Base-by-base conservation (phyloP, 2,329 filamentous ascomycete species). In the Aspergillus fructus region DNA sequence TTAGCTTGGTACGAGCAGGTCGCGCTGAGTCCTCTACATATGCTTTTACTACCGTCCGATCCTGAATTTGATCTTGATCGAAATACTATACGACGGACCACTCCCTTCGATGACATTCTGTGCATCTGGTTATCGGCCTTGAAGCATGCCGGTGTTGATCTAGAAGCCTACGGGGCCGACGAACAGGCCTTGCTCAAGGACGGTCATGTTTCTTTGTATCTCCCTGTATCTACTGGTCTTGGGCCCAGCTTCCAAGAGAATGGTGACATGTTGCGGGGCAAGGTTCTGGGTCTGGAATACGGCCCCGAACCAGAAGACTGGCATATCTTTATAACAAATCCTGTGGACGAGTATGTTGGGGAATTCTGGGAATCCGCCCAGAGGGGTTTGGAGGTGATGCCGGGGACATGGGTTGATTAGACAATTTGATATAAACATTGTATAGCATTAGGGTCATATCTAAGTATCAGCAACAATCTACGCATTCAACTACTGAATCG, bases 271-370 rank as follows among this genome's bases (percentile, higher is more conserved):
- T n/a, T n/a, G n/a, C n/a, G n/a, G n/a, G n/a, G n/a, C 0, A 11
- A 7, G 4, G 2, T 21, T 5, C 3, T 48, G 19, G 24, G 27
- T 19, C 17, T 48, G 0, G 9, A 34, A 4, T 48, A 49, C 21
- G 47, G 47, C 33, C 47, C 47, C 3, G 33, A 49, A 9, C 47
- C 47, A 9, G 33, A 49, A 5, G 47, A 49, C 33, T 49, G 47
- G 47, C 13, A 17, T 23, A 21, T 49, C 6, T 49, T 33, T 33
- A 13, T 49, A n/a, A 49, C 47, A 6, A 49, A 49, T 5, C 47
- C 47, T 9, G 34, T 49, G 7, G 47, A 49, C 6, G 47, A 49
- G 5, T 5, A 23, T 4, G 47, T 39, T 12, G 47, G 47, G 1
- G 47, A 49, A 1, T 49, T 49, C 3, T 49, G 47, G 47, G 47